Conservation (phyloP, 140 eudicot species). For the Bidens hawaiensis region DNA sequence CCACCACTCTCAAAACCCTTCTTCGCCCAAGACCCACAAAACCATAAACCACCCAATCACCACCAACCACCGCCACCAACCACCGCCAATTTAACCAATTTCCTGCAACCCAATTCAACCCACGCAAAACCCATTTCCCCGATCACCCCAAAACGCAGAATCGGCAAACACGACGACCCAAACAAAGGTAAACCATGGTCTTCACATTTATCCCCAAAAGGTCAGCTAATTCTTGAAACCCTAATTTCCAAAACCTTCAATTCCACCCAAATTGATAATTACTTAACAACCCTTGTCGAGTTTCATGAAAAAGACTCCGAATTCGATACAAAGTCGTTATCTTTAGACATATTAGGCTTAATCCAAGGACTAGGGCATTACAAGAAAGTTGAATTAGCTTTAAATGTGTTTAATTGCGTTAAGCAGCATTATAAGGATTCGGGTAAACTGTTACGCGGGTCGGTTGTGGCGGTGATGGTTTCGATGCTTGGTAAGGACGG, state of each 20-base stretch:
- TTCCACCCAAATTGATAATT: conserved; percentile 24
- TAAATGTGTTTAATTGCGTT: conserved; percentile 66
- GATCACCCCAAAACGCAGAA: conserved; percentile 36
- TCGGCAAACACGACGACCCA: conserved; percentile 57
- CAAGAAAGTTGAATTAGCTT: conserved; percentile 65
- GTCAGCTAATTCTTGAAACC: conserved; percentile 51
- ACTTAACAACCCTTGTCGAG: conserved; percentile 27
- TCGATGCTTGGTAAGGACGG: conserved; percentile 43
- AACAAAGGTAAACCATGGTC: conserved; percentile 85
- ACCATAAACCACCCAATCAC: conserved; percentile 23
- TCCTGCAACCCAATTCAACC: conserved; percentile 32
- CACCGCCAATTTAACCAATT: conserved; percentile 37
- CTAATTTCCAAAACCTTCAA: conserved; percentile 39
- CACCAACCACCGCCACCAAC: conserved; percentile 26
- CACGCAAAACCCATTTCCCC: conserved; percentile 22
- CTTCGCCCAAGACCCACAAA: conserved; percentile 30
- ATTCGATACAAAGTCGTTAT: conserved; percentile 25
- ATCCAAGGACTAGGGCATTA: conserved; percentile 63
- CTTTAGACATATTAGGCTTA: conserved; percentile 57
- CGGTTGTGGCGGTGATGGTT: conserved; percentile 35
- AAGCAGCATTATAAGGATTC: conserved; percentile 29
- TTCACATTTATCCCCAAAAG: conserved; percentile 56
- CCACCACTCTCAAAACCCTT: conserved; percentile 55
- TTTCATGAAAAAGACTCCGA: conserved; percentile 20
- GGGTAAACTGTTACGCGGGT: conserved; percentile 41